These are phyloP conservation scores for Cordyceps militaris DNA, from an alignment of 2,329 filamentous ascomycete genomes.

Conservation along the genomic window DNA sequence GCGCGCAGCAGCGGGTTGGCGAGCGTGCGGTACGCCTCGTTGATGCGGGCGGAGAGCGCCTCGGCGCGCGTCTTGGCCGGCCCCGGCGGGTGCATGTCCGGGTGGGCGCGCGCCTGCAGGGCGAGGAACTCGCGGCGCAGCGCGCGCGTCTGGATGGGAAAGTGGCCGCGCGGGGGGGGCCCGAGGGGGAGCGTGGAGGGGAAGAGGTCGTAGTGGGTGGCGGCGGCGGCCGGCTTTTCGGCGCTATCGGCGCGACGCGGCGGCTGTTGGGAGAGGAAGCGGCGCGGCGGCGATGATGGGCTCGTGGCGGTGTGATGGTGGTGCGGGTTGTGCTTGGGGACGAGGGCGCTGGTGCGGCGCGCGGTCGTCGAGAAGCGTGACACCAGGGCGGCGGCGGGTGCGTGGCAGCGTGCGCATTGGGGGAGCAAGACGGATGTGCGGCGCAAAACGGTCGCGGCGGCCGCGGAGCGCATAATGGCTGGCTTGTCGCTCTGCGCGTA, in stretches of 20 bases:
- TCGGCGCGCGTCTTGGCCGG: constrained; percentile 57
- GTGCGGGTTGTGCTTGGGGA: neutral
- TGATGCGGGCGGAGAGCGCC: constrained; percentile 73
- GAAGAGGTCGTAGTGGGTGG: constrained; percentile 78
- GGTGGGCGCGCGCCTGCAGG: constrained; percentile 71
- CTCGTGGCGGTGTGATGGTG: neutral
- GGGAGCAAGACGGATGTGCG: neutral
- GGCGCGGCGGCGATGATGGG: neutral
- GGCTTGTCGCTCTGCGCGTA: neutral
- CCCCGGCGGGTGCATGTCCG: constrained; percentile 54
- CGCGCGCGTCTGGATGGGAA: constrained; percentile 61
- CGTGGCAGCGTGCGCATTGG: neutral
- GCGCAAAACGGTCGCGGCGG: neutral
- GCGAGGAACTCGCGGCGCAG: constrained; percentile 81
- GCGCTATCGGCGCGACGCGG: constrained; percentile 13
- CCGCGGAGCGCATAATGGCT: neutral
- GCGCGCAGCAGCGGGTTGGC: constrained; percentile 70
- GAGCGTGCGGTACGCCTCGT: constrained; percentile 86
- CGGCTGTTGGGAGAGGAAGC: constrained; percentile 5
- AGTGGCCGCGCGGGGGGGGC: constrained; percentile 70
- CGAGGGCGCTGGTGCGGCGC: neutral
- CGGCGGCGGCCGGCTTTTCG: constrained; percentile 10
- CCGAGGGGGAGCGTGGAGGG: constrained; percentile 68
- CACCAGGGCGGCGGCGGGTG: neutral
- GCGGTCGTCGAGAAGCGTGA: neutral